Evolutionary conservation across 176 grass and related monocot species (phyloP).

Genomic region (Rhipidocladum racemiflorum): DNA sequence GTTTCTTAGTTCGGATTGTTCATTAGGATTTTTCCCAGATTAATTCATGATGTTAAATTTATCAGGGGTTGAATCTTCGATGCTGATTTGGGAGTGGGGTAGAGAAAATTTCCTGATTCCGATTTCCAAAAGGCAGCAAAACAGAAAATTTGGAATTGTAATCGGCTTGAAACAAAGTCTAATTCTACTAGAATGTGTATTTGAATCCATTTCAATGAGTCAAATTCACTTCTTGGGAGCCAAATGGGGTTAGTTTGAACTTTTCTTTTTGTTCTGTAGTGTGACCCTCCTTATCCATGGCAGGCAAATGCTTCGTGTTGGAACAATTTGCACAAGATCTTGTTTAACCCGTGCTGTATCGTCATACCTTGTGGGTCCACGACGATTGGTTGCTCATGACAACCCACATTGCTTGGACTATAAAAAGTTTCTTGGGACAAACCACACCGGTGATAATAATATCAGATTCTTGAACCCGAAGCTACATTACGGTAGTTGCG

Average conservation of each 20-base stretch:
- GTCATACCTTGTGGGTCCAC: background rate
- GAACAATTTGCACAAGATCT: slow-evolving; percentile 26
- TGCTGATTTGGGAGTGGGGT: background rate
- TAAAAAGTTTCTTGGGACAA: slow-evolving; percentile 11
- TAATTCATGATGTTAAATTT: background rate
- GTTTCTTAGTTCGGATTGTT: background rate
- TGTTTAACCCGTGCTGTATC: background rate
- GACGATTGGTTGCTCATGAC: background rate
- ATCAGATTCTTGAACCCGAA: background rate
- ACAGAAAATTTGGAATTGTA: background rate
- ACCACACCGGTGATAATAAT: background rate
- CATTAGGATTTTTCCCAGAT: background rate
- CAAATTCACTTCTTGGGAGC: background rate
- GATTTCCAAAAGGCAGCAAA: background rate
- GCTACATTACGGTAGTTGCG: background rate
- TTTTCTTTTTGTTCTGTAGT: background rate
- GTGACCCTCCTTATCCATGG: background rate
- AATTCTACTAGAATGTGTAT: background rate
- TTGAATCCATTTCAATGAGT: background rate
- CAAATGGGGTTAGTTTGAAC: background rate
- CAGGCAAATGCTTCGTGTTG: slow-evolving; percentile 38
- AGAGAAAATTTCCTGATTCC: background rate
- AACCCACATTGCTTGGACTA: background rate
- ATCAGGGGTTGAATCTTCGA: background rate
- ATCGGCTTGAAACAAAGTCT: background rate